phyloP scores from a whole-genome alignment of 192 early-diverging fungal species.

The Gigaspora rosea region DNA sequence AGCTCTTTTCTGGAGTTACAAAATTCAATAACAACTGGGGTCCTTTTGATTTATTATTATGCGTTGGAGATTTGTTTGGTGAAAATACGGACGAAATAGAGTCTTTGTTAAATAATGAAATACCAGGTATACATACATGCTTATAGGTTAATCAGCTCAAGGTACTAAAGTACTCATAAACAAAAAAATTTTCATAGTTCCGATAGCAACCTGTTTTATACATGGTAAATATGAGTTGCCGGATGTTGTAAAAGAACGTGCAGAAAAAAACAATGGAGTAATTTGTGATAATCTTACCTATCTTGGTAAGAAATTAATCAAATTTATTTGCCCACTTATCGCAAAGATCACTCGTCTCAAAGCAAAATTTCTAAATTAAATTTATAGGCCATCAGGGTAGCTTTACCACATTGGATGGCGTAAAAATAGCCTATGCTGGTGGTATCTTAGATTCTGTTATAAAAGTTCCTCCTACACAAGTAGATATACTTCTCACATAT shows the following conservation, averaged over 20 bases:
- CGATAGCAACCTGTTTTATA: slow-evolving; percentile 76
- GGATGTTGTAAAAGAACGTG: slow-evolving; percentile 49
- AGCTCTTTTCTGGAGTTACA: slow-evolving; percentile 72
- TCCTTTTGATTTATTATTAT: slow-evolving; percentile 82
- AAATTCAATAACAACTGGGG: slow-evolving; percentile 79
- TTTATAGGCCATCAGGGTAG: slow-evolving; percentile 40
- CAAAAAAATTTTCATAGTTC: slow-evolving; percentile 46
- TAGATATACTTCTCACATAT: slow-evolving; percentile 81
- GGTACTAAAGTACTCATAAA: neutral
- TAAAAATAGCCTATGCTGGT: slow-evolving; percentile 64
- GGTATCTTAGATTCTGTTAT: slow-evolving; percentile 43
- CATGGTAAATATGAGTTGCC: slow-evolving; percentile 67
- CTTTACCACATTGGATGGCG: slow-evolving; percentile 58
- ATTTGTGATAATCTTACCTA: slow-evolving; percentile 75
- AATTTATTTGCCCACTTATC: neutral
- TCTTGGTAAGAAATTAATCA: slow-evolving; percentile 51
- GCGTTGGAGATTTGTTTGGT: slow-evolving; percentile 81
- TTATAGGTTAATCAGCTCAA: neutral
- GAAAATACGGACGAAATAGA: slow-evolving; percentile 48
- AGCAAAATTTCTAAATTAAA: neutral
- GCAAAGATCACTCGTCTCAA: neutral
- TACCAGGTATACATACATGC: neutral
- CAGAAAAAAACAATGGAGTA: slow-evolving; percentile 64
- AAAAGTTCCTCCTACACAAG: slow-evolving; percentile 38
- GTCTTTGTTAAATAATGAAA: slow-evolving; percentile 41